Evolutionary conservation across 805 yeast species (phyloP).

Genomic region (Wickerhamomyces tratensis): DNA sequence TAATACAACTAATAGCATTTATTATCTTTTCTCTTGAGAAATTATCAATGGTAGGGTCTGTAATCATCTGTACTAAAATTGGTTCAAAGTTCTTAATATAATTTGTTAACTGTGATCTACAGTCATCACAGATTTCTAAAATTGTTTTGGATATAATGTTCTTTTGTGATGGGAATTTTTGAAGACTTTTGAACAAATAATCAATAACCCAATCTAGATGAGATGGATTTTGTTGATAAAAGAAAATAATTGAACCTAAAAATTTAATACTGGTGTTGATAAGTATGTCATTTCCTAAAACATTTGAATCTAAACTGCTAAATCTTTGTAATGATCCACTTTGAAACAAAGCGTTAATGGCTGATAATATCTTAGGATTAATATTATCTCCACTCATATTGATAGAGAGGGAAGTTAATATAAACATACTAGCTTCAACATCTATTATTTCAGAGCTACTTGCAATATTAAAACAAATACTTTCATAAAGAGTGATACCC

Average conservation of each 20-base stretch:
- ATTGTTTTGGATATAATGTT: slow-evolving; percentile 45
- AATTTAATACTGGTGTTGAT: slow-evolving; percentile 44
- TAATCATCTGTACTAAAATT: slow-evolving; percentile 37
- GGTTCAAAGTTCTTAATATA: slow-evolving; percentile 40
- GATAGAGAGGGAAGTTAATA: slow-evolving; percentile 46
- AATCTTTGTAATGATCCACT: slow-evolving; percentile 19
- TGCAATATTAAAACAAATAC: slow-evolving; percentile 28
- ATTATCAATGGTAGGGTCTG: slow-evolving; percentile 27
- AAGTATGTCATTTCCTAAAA: slow-evolving; percentile 8
- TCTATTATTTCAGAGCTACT: slow-evolving; percentile 21
- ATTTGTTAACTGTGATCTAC: slow-evolving; percentile 30
- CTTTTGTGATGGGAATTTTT: slow-evolving; percentile 18
- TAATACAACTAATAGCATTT: slow-evolving; percentile 52
- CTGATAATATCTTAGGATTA: slow-evolving; percentile 10
- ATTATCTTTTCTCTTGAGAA: slow-evolving; percentile 50
- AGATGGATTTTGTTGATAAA: slow-evolving; percentile 33
- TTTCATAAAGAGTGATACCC: slow-evolving; percentile 39
- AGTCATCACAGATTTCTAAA: slow-evolving; percentile 44
- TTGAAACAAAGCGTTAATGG: slow-evolving; percentile 19
- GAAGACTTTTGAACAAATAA: slow-evolving; percentile 37
- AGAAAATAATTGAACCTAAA: slow-evolving; percentile 51
- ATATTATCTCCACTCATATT: slow-evolving; percentile 30
- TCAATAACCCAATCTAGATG: slow-evolving; percentile 44
- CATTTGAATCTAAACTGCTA: not conserved
- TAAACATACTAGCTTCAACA: slow-evolving; percentile 53